These are phyloP conservation scores for Cunninghamia lanceolata DNA, from an alignment of 75 land plant species.

Conservation along the genomic window DNA sequence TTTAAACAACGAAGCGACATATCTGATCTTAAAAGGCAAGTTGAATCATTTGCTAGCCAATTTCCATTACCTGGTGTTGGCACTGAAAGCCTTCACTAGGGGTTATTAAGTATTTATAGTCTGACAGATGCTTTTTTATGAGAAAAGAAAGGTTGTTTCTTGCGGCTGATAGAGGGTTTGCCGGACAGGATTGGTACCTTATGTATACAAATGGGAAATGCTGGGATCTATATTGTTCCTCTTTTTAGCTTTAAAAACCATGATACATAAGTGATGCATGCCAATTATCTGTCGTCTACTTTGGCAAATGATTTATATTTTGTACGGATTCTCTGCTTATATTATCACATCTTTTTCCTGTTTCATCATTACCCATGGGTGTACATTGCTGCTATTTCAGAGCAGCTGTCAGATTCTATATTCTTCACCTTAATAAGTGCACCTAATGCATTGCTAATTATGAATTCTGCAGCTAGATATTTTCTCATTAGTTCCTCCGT, in stretches of 20 bases:
- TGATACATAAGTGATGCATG: not conserved
- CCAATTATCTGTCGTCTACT: not conserved
- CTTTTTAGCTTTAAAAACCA: not conserved
- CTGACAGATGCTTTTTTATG: not conserved
- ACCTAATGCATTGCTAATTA: too few relatives aligned
- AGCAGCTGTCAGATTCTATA: not conserved
- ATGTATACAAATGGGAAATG: not conserved
- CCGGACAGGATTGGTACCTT: not conserved
- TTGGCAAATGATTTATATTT: not conserved
- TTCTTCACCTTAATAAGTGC: too few relatives aligned
- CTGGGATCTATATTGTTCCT: not conserved
- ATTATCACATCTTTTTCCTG: not conserved
- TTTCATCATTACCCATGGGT: not conserved
- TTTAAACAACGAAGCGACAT: slow-evolving; percentile 42
- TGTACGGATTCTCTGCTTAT: not conserved
- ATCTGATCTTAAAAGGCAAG: slow-evolving; percentile 50
- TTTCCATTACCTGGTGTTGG: slow-evolving; percentile 82
- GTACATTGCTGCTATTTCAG: not conserved
- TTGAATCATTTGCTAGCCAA: slow-evolving; percentile 64
- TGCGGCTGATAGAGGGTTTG: not conserved
- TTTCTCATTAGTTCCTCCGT: too few relatives aligned
- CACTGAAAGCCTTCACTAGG: not conserved
- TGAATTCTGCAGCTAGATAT: not conserved
- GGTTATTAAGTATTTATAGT: not conserved
- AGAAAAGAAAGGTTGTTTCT: not conserved